phyloP scores from a whole-genome alignment of 495 filamentous ascomycete genomes.

The Lasiosphaeriaceae sp. region DNA sequence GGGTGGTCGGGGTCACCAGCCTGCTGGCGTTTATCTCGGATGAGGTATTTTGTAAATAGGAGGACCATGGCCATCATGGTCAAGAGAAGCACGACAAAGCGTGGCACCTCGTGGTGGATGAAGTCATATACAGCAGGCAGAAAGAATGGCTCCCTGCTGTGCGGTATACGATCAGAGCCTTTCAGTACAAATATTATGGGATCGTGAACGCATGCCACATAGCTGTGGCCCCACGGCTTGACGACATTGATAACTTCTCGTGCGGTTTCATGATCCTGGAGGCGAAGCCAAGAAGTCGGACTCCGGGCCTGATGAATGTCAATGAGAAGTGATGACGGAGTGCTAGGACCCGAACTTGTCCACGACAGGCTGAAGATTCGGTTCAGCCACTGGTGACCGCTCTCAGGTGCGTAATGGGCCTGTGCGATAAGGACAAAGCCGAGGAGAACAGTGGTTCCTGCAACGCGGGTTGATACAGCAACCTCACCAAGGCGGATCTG shows the following conservation, averaged over 20 bases:
- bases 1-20: constrained; percentile 26
- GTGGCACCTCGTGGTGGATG: constrained; percentile 51
- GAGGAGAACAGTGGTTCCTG: constrained; percentile 59
- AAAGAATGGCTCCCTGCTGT: constrained; percentile 36
- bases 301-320: constrained; percentile 64
- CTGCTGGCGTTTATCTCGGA: constrained; percentile 50
- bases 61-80: constrained; percentile 53
- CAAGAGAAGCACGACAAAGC: constrained; percentile 52
- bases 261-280: constrained; percentile 72
- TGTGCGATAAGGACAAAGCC: constrained; percentile 58
- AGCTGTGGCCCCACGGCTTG: constrained; percentile 61
- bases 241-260: constrained; percentile 64
- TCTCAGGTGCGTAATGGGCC: constrained; percentile 61
- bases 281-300: constrained; percentile 63
- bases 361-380: constrained; percentile 32
- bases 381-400: constrained; percentile 37
- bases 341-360: constrained; percentile 16
- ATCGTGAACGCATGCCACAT: constrained; percentile 63
- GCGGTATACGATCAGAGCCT: constrained; percentile 55
- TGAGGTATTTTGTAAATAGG: constrained; percentile 62
- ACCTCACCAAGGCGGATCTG: constrained; percentile 47
- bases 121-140: constrained; percentile 55
- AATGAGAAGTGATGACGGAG: constrained; percentile 35
- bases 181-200: constrained; percentile 64
- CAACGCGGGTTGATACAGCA: constrained; percentile 54